Evolutionary conservation across 2,329 filamentous ascomycete genomes (phyloP).

Genomic region (Calonectria henricotiae): DNA sequence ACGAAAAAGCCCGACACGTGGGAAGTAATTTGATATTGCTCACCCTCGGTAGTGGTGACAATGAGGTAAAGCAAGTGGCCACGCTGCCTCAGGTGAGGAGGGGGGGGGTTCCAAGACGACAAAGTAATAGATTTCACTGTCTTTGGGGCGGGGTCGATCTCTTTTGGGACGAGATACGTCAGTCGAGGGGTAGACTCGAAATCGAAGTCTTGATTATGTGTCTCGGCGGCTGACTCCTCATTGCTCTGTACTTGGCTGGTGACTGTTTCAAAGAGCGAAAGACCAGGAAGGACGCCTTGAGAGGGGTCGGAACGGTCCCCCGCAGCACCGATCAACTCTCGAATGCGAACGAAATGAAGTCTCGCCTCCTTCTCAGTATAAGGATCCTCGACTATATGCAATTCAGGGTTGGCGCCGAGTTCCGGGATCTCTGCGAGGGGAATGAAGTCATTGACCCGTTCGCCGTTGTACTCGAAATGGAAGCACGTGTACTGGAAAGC

Average conservation of each 20-base stretch:
- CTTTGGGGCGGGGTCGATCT: constrained; percentile 82
- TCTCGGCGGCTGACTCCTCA: constrained; percentile 55
- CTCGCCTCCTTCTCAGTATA: constrained; percentile 99
- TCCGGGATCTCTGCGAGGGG: constrained; percentile 91
- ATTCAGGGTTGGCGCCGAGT: constrained; percentile 82
- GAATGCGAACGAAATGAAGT: constrained; percentile 91
- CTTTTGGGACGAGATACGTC: constrained; percentile 79
- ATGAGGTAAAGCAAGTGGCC: constrained; percentile 94
- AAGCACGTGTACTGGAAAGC: constrained; percentile 99
- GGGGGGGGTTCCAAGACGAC: constrained; percentile 97
- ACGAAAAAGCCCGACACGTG: constrained; percentile 97
- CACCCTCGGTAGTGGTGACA: constrained; percentile 92
- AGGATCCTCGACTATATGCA: constrained; percentile 90
- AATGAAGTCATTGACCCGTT: constrained; percentile 95
- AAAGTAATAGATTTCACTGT: constrained; percentile 91
- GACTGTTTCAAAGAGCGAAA: constrained; percentile 90
- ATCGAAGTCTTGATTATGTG: constrained; percentile 79
- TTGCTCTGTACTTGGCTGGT: constrained; percentile 65
- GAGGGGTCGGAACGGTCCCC: constrained; percentile 90
- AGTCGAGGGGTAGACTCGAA: constrained; percentile 80
- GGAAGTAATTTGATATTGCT: constrained; percentile 93
- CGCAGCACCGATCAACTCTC: constrained; percentile 93
- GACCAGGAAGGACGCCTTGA: constrained; percentile 87
- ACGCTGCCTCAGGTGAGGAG: constrained; percentile 90
- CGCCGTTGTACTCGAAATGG: constrained; percentile 91